Evolutionary conservation across 306 rosid species (phyloP), one percentile per base, ranked within the genome.

Genomic region (Dryas drummondii): DNA sequence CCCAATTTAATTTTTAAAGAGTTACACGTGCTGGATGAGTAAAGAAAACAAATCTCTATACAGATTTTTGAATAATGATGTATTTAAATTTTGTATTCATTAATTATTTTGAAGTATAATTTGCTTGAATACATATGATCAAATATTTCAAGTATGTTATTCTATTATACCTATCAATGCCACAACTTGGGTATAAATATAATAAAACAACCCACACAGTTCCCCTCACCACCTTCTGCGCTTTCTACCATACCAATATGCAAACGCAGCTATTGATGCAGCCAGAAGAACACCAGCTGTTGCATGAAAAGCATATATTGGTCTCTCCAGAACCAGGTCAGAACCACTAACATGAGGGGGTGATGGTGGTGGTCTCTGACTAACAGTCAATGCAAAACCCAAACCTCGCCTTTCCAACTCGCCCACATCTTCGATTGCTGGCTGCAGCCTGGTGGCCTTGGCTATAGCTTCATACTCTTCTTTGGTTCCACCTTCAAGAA

Each of bases 361-460:
- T 0, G 82, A 70, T 11, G 37, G 78, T 4, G 27, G 81, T 3
- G 89, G 92, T 75, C 82, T 79, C 75, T 82, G 85, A 78, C 93
- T 82, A 45, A 82, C 81, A 6, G 87, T 60, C 73, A 90, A 55
- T 3, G 97, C 97, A 76, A 85, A 94, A 42, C 82, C 83, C 85
- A 94, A 70, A 68, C 99, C 99, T 72, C 73, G 97, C 82, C 92
- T 86, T 82, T 92, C 98, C 83, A 92, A 73, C 79, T 92, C 97
- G 1, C 68, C 70, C 77, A 90, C 51, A 68, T 92, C 96, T 75
- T 94, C 98, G 74, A 92, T 71, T 26, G 65, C 90, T 50, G 98
- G 97, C 85, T 79, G 85, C 75, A 90, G 68, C 80, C 84, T 82
- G 13, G 99, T 94, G 82, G 88, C 83, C 78, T 83, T 84, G 78